phyloP scores from a whole-genome alignment of 2,329 filamentous ascomycete genomes.

The Aspergillus ibericus region DNA sequence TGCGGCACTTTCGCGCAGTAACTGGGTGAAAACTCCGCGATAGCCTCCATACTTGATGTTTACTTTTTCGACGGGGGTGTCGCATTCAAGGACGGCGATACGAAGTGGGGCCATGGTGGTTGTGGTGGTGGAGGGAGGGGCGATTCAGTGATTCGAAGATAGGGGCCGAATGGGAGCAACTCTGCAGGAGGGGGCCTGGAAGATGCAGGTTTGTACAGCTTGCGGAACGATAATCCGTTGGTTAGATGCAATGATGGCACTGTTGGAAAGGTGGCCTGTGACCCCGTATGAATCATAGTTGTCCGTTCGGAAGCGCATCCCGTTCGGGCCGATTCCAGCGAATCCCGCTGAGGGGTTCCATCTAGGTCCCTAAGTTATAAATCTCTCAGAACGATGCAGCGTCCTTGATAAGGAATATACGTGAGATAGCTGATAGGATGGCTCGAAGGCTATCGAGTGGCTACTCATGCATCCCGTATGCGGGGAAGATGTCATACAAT shows the following conservation, averaged over 20 bases:
- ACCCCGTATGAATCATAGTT: background rate
- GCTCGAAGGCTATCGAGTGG: background rate
- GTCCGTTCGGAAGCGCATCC: background rate
- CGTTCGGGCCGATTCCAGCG: background rate
- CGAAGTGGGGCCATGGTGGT: slow-evolving; percentile 56
- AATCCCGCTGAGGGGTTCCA: background rate
- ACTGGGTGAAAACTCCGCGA: slow-evolving; percentile 65
- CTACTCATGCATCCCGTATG: background rate
- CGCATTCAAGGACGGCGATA: slow-evolving; percentile 86
- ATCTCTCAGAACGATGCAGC: background rate
- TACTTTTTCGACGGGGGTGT: slow-evolving; percentile 68
- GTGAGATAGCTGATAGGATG: background rate
- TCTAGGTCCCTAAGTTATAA: background rate
- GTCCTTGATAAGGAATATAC: background rate
- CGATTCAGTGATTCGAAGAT: background rate
- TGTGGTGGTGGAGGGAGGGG: slow-evolving; percentile 14
- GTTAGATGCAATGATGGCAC: background rate
- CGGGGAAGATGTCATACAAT: background rate
- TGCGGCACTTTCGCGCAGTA: slow-evolving; percentile 58
- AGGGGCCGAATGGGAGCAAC: background rate
- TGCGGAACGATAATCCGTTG: background rate
- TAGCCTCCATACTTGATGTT: slow-evolving; percentile 69
- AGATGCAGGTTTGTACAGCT: background rate
- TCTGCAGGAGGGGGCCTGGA: background rate
- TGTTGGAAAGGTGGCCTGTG: background rate